Base-by-base conservation (phyloP, 208 protist species). In the Angomonas ambiguus region DNA sequence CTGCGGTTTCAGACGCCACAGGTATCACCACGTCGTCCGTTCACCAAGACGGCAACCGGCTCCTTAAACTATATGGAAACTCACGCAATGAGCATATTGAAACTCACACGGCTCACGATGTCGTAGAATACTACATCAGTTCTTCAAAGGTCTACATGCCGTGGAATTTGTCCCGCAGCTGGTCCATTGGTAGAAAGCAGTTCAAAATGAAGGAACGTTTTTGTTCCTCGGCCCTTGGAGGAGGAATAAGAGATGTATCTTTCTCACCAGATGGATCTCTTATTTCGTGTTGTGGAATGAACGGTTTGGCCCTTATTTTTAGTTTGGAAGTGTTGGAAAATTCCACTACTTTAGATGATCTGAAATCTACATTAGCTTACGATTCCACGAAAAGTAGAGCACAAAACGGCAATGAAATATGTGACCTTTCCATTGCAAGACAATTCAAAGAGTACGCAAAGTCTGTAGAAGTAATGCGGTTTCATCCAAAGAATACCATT, bases 371-470 rank as follows among this genome's bases (percentile, higher is more conserved):
- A 18, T n/a, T 53, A 24, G 10, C 45, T 24, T 27, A 53, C 16
- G 45, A 53, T 5, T 27, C 10, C 13, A 8, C 20, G 24, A 53
- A 53, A 31, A 27, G 6, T 24, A 69, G 51, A 0, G 28, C 69
- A 65, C 77, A 77, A 20, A 92, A 90, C 56, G 83, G 73, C 13
- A 94, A 91, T 57, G 87, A 94, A 74, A 83, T 94, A 62, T 92
- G 85, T 13, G 83, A 94, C 53, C 65, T 94, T 5, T 65, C 88
- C 8, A 81, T 80, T 55, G 85, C 85, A 31, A 74, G 88, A 3
- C 80, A 82, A 10, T 87, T 86, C 60, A 74, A 82, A 61, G 88
- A 87, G 13, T 82, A 91, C 55, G 75, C 78, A 22, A 84, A 91
- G 62, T 45, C 22, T 18, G 85, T 92, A 2, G 85, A 95, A 67